Conservation (phyloP, 371 early-diverging fungal genomes). For the Mortierella sp. region DNA sequence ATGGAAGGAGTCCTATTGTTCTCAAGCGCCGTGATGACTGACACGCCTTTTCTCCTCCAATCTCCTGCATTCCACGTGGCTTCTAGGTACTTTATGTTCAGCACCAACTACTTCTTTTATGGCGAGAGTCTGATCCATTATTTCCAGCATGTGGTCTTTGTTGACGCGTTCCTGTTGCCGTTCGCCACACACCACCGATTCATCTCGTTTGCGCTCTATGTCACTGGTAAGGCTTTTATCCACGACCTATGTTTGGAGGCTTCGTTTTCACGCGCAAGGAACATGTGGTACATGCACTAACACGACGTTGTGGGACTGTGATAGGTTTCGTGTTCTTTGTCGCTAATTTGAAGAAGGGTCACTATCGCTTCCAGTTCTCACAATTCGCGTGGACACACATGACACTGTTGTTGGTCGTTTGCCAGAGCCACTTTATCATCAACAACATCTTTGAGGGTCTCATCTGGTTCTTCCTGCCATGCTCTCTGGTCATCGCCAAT, state of each 20-base stretch:
- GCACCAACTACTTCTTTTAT: conserved; percentile 92
- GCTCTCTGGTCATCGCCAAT: conserved; percentile 93
- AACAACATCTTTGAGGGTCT: conserved; percentile 97
- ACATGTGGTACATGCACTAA: no score
- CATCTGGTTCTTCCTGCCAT: conserved; percentile 96
- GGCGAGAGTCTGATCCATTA: conserved; percentile 93
- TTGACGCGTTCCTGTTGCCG: conserved; percentile 83
- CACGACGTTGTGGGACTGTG: no score
- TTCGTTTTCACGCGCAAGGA: no score
- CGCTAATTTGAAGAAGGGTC: conserved; percentile 89
- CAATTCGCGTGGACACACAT: conserved; percentile 98
- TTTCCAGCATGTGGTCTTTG: conserved; percentile 81
- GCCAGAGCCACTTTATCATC: conserved; percentile 93
- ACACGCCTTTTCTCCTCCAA: no score
- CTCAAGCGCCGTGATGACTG: no score
- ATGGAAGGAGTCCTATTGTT: no score
- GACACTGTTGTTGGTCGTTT: conserved; percentile 89
- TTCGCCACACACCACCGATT: conserved; percentile 95
- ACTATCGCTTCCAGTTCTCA: conserved; percentile 89
- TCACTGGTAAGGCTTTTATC: conserved; percentile 72
- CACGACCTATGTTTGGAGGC: no score
- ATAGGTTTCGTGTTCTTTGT: conserved; percentile 95
- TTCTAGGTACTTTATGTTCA: conserved; percentile 80
- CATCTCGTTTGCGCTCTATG: conserved; percentile 90
- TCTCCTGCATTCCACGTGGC: not conserved